phyloP scores from a whole-genome alignment of 768 basidiomycete species.

The Trametes elegans region DNA sequence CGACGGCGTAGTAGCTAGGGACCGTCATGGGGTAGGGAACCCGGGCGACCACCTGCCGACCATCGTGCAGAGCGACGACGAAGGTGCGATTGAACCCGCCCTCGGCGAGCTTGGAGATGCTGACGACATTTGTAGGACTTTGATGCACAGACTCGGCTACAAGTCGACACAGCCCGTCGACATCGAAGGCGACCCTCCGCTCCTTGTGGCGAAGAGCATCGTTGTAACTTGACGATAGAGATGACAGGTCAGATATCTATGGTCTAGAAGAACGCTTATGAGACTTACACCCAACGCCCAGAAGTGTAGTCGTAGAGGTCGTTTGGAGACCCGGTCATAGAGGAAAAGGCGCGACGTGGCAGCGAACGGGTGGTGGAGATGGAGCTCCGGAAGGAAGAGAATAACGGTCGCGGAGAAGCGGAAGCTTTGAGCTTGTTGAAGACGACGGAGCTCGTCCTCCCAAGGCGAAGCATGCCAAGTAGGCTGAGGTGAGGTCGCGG shows the following conservation, averaged over 20 bases:
- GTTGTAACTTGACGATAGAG: constrained; percentile 22
- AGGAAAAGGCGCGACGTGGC: not conserved
- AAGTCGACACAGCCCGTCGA: constrained; percentile 42
- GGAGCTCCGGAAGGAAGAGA: not conserved
- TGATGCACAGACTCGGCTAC: constrained; percentile 41
- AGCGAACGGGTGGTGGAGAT: not conserved
- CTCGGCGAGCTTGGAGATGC: constrained; percentile 43
- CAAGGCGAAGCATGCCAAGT: not conserved
- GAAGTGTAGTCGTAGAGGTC: constrained; percentile 28
- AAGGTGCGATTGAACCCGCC: constrained; percentile 33
- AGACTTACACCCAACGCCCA: constrained; percentile 29
- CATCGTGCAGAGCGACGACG: constrained; percentile 27
- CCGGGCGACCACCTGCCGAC: constrained; percentile 29
- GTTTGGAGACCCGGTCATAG: not conserved
- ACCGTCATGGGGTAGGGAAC: constrained; percentile 27
- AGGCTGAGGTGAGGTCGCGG: not conserved
- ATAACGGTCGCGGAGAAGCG: not conserved
- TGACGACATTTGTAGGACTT: constrained; percentile 37
- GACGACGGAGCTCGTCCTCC: not conserved
- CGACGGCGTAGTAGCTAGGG: constrained; percentile 29
- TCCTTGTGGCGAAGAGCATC: constrained; percentile 44
- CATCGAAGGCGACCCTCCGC: constrained; percentile 41
- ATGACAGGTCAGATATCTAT: constrained; percentile 15
- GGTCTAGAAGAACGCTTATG: constrained; percentile 12
- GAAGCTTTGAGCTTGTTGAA: not conserved